These are phyloP conservation scores for Scutellaria minor DNA, from an alignment of 257 asterid genomes.

Conservation along the genomic window DNA sequence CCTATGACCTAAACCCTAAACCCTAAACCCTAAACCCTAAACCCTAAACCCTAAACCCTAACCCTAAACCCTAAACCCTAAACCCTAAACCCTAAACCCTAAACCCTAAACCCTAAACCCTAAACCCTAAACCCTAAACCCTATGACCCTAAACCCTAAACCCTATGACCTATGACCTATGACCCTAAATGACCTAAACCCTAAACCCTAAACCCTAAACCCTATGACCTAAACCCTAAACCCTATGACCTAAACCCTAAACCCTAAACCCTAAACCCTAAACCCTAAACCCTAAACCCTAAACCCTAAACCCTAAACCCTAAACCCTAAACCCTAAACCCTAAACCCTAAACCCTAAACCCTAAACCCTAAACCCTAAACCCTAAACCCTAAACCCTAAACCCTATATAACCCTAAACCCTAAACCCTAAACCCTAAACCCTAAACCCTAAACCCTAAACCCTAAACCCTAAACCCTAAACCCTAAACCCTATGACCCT, in stretches of 20 bases:
- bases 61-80: neutral
- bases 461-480: conserved; percentile 13
- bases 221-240: too few species aligned
- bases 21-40: neutral
- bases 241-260: too few species aligned
- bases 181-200: too few species aligned
- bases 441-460: conserved; percentile 2
- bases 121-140: conserved; percentile 23
- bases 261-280: conserved; percentile 22
- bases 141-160: too few species aligned
- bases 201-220: too few species aligned
- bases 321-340: conserved; percentile 20
- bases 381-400: conserved; percentile 10
- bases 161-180: too few species aligned
- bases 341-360: conserved; percentile 15
- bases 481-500: too few species aligned
- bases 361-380: conserved; percentile 23
- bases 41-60: neutral
- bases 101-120: conserved; percentile 14
- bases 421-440: conserved; percentile 20
- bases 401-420: conserved; percentile 17
- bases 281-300: conserved; percentile 19
- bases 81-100: neutral
- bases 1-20: neutral
- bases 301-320: conserved; percentile 22